These are phyloP conservation scores for Pseudonectria buxi DNA, from an alignment of 2,329 filamentous ascomycete species.

Conservation along the genomic window DNA sequence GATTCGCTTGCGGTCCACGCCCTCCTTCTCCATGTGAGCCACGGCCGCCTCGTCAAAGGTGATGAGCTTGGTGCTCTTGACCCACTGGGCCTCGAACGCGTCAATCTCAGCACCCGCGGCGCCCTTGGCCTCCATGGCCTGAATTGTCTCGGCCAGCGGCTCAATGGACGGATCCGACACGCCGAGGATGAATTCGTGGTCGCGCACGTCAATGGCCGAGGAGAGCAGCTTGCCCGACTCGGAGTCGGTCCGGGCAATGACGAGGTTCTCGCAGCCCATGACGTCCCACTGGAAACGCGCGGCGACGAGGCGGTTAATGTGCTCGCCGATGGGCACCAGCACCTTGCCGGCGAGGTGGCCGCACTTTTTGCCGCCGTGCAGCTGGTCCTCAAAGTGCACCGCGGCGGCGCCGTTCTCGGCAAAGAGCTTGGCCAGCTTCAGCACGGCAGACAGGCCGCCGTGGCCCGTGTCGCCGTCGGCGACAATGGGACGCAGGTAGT, in stretches of 20 bases:
- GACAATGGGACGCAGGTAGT: slow-evolving; percentile 91
- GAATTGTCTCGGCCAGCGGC: slow-evolving; percentile 80
- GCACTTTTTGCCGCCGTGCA: slow-evolving; percentile 97
- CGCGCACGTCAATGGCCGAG: slow-evolving; percentile 84
- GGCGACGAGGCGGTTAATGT: slow-evolving; percentile 90
- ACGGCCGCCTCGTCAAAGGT: slow-evolving; percentile 89
- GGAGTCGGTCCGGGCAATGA: slow-evolving; percentile 92
- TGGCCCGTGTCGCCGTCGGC: slow-evolving; percentile 96
- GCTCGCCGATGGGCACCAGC: slow-evolving; percentile 84
- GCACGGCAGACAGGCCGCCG: slow-evolving; percentile 82
- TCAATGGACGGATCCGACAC: slow-evolving; percentile 67
- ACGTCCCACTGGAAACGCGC: slow-evolving; percentile 96
- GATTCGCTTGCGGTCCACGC: slow-evolving; percentile 56
- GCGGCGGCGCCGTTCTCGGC: slow-evolving; percentile 94
- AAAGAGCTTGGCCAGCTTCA: slow-evolving; percentile 96
- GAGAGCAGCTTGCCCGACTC: slow-evolving; percentile 88
- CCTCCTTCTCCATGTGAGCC: slow-evolving; percentile 62
- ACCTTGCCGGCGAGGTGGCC: slow-evolving; percentile 96
- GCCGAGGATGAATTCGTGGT: slow-evolving; percentile 95
- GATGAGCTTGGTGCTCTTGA: slow-evolving; percentile 75
- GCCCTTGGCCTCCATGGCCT: slow-evolving; percentile 79
- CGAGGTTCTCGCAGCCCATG: slow-evolving; percentile 91
- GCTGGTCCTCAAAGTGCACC: slow-evolving; percentile 96
- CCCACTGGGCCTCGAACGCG: slow-evolving; percentile 78
- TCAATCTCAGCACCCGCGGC: slow-evolving; percentile 77